Evolutionary conservation across 225 moss, liverwort and hornwort genomes (phyloP).

Genomic region (Marchantia paleacea): DNA sequence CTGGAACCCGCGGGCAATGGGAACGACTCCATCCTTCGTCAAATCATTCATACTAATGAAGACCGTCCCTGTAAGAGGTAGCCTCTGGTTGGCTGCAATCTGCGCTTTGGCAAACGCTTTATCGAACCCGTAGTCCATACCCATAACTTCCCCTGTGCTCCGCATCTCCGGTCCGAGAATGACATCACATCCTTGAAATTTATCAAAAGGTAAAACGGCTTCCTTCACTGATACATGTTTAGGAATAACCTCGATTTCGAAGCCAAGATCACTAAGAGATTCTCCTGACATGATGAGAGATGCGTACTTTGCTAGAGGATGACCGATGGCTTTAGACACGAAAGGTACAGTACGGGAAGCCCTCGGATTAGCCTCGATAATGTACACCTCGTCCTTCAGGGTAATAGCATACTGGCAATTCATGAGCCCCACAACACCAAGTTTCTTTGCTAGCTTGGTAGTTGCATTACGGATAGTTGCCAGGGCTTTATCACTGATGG

Average conservation of each 20-base stretch:
- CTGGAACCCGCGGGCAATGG: constrained; percentile 78
- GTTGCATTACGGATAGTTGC: constrained; percentile 69
- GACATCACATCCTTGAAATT: constrained; percentile 98
- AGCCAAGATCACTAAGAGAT: constrained; percentile 58
- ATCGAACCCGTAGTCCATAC: constrained; percentile 84
- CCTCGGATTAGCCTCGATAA: constrained; percentile 92
- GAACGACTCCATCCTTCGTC: constrained; percentile 66
- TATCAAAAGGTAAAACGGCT: constrained; percentile 92
- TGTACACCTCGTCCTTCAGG: constrained; percentile 68
- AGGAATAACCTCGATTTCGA: constrained; percentile 75
- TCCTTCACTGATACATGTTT: constrained; percentile 92
- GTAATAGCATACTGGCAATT: constrained; percentile 96
- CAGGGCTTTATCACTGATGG: constrained; percentile 46
- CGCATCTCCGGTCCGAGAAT: constrained; percentile 97
- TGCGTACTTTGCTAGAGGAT: constrained; percentile 93
- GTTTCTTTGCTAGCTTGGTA: constrained; percentile 70
- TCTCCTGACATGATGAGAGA: constrained; percentile 89
- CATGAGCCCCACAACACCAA: constrained; percentile 88
- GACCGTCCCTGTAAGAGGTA: constrained; percentile 86
- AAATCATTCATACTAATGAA: constrained; percentile 92
- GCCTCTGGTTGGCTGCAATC: constrained; percentile 86
- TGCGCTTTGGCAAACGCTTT: constrained; percentile 98
- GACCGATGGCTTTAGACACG: constrained; percentile 99
- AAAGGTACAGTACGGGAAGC: constrained; percentile 97
- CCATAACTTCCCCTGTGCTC: constrained; percentile 99